These are phyloP conservation scores for Coemansia sp. DNA, from an alignment of 192 early-diverging fungal species.

Conservation along the genomic window DNA sequence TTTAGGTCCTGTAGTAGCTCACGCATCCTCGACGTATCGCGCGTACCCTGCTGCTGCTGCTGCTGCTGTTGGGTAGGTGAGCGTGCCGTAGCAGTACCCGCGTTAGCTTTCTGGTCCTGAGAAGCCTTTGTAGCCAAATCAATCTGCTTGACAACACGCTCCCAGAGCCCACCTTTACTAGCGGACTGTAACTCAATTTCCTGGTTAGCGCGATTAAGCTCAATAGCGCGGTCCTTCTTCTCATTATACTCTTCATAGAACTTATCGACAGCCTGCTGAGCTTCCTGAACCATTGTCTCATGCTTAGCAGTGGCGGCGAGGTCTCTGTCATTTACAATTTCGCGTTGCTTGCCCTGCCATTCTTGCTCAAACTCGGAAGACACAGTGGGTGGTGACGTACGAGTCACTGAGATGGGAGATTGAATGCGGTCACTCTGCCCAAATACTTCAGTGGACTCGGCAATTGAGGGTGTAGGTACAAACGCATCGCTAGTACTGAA, in stretches of 20 bases:
- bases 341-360: constrained; percentile 65
- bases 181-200: constrained; percentile 55
- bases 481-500: constrained; percentile 1
- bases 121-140: constrained; percentile 56
- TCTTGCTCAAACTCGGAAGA: constrained; percentile 51
- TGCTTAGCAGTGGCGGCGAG: constrained; percentile 53
- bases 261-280: constrained; percentile 66
- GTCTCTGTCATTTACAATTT: constrained; percentile 62
- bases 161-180: constrained; percentile 68
- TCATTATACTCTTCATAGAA: constrained; percentile 84
- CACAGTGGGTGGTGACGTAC: background rate
- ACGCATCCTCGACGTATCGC: constrained; percentile 70
- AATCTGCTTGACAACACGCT: constrained; percentile 66
- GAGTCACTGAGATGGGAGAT: background rate
- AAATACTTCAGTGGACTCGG: background rate
- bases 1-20: constrained; percentile 70
- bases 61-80: constrained; percentile 15
- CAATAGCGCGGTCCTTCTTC: constrained; percentile 64
- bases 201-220: constrained; percentile 59
- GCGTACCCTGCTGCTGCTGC: constrained; percentile 14
- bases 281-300: constrained; percentile 60
- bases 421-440: background rate
- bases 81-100: background rate
- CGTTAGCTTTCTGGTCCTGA: background rate
- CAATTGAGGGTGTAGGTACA: background rate